These are phyloP conservation scores for Ochetophila trinervis DNA, from an alignment of 306 rosid species.

Conservation along the genomic window DNA sequence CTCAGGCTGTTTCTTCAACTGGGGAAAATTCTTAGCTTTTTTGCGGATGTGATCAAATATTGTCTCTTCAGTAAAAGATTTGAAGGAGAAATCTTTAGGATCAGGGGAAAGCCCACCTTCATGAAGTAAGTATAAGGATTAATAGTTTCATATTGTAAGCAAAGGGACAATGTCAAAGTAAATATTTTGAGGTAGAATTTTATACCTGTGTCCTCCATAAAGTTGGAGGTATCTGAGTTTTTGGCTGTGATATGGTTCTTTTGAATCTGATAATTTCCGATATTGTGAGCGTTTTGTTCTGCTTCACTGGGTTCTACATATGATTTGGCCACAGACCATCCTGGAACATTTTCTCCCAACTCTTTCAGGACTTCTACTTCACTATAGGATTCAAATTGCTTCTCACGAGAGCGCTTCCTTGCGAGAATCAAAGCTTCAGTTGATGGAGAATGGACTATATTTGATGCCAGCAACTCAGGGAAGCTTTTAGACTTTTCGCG, in stretches of 20 bases:
- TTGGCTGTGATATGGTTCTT: conserved; percentile 25
- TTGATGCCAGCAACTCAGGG: conserved; percentile 43
- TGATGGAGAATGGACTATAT: conserved; percentile 41
- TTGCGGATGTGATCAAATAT: conserved; percentile 58
- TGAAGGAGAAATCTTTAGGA: conserved; percentile 36
- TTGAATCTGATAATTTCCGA: conserved; percentile 23
- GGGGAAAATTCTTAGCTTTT: conserved; percentile 58
- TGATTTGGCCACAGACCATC: conserved; percentile 29
- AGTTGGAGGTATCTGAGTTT: conserved; percentile 33
- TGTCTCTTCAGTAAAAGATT: conserved; percentile 46
- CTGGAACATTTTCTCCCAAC: conserved; percentile 28
- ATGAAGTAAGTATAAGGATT: conserved; percentile 14
- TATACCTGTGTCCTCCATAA: conserved; percentile 43
- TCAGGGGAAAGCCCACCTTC: conserved; percentile 40
- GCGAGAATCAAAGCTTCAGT: conserved; percentile 40
- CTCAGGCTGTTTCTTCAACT: conserved; percentile 22
- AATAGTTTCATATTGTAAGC: conserved; percentile 7
- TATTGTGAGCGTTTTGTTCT: conserved; percentile 13
- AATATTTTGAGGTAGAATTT: conserved; percentile 21
- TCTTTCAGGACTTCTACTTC: conserved; percentile 56
- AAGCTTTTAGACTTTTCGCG: conserved; percentile 82
- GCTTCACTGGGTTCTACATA: conserved; percentile 34
- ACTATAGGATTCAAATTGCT: conserved; percentile 37
- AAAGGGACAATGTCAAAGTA: background rate
- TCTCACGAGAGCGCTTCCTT: conserved; percentile 49